Conservation (phyloP, 2,329 filamentous ascomycete genomes). For the Alternaria conjuncta region DNA sequence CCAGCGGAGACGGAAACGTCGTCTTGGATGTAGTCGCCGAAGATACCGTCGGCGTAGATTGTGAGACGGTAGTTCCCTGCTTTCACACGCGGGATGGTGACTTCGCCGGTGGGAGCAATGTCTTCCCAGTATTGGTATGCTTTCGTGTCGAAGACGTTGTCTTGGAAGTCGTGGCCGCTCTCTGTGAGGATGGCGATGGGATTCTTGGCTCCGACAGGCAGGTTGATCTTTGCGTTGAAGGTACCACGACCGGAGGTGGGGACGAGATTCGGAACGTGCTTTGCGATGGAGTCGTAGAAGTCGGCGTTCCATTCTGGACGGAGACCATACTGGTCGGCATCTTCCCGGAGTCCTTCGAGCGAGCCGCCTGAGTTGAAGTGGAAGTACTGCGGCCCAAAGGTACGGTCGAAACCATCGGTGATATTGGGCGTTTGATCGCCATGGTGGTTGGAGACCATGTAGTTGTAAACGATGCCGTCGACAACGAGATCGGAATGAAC, state of each 20-base stretch:
- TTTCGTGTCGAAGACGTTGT: slow-evolving; percentile 62
- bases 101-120: slow-evolving; percentile 55
- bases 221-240: slow-evolving; percentile 58
- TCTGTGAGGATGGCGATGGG: slow-evolving; percentile 64
- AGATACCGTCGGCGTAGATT: slow-evolving; percentile 67
- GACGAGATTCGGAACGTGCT: slow-evolving; percentile 65
- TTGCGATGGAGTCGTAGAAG: slow-evolving; percentile 69
- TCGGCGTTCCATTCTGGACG: slow-evolving; percentile 60
- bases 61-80: slow-evolving; percentile 67
- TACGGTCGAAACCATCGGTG: slow-evolving; percentile 68
- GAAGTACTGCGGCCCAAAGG: slow-evolving; percentile 69
- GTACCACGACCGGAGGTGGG: slow-evolving; percentile 59
- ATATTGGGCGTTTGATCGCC: slow-evolving; percentile 69
- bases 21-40: slow-evolving; percentile 66
- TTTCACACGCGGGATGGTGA: slow-evolving; percentile 62
- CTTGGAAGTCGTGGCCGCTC: slow-evolving; percentile 62
- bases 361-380: slow-evolving; percentile 65
- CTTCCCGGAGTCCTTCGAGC: slow-evolving; percentile 55
- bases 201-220: slow-evolving; percentile 59
- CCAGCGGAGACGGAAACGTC: slow-evolving; percentile 54
- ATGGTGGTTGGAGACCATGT: slow-evolving; percentile 63
- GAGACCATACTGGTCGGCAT: slow-evolving; percentile 59
- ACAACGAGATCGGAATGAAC: slow-evolving; percentile 68
- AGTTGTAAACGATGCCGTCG: slow-evolving; percentile 71
- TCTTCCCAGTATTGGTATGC: slow-evolving; percentile 68